Evolutionary conservation across 306 rosid species (phyloP), one percentile per base, ranked within the genome.

Genomic region (Sechiopsis laciniata): DNA sequence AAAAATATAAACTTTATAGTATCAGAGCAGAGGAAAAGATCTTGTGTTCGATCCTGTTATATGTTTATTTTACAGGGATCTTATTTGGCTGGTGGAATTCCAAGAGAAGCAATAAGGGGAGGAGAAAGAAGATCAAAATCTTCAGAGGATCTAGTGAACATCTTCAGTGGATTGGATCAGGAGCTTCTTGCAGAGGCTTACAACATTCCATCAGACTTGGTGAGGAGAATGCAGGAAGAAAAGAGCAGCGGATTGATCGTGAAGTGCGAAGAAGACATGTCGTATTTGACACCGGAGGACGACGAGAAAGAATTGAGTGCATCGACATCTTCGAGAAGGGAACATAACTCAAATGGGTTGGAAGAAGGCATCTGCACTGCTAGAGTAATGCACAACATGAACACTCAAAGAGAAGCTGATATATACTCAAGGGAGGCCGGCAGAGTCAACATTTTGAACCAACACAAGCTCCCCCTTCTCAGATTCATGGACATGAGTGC

Each of bases 351-450:
- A 22, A 78, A 78, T 55, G 81, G 81, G 7, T 6, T 78, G 3
- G 81, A 72, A 63, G 81, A 78, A 63, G 42, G 77, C 63, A 0
- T 72, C n/a, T 78, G 77, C 81, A 51, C 81, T 24, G 19, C 58
- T 2, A 62, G 73, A 72, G 12, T 78, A 7, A 46, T 15, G 16
- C 51, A 78, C 81, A 72, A 78, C 77, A 51, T 78, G 77, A 64
- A 78, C 66, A 72, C 72, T 4, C 71, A 40, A 20, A 37, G 66
- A 5, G 77, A 72, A 40, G n/a, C 81, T 12, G 81, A 78, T 55
- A 4, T 78, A 0, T 73, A 32, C 51, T 62, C 72, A 0, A 61
- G 73, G 56, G 72, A 78, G 1, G 51, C 66, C 12, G 81, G 81
- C 10, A 78, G 81, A 21, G 8, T 78, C 10, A 53, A 78, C 64